These are phyloP conservation scores for Ampelomyces quisqualis DNA, from an alignment of 2,329 filamentous ascomycete species.

Conservation along the genomic window DNA sequence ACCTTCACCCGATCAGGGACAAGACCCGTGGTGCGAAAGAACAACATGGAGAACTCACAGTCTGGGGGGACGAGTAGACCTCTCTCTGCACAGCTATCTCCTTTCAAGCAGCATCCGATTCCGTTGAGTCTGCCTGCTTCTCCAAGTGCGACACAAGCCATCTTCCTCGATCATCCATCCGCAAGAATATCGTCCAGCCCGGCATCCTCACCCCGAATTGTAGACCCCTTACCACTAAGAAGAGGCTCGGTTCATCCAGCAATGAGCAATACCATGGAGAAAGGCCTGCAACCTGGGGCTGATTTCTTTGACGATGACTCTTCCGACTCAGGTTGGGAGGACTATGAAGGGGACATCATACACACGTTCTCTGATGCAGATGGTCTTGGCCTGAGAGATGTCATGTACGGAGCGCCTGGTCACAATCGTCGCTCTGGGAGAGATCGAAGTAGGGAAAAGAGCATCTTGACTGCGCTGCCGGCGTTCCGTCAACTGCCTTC, in stretches of 20 bases:
- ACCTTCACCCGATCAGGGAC: background rate
- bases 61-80: background rate
- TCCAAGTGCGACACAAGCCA: conserved; percentile 18
- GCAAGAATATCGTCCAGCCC: conserved; percentile 32
- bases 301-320: conserved; percentile 35
- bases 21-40: background rate
- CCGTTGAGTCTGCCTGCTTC: conserved; percentile 9
- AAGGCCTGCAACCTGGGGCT: conserved; percentile 17
- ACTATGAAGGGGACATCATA: conserved; percentile 20
- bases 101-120: conserved; percentile 14
- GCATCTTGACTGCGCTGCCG: conserved; percentile 18
- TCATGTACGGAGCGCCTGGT: conserved; percentile 3
- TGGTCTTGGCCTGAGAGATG: conserved; percentile 6
- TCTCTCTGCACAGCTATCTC: conserved; percentile 5
- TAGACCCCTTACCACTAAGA: conserved; percentile 22
- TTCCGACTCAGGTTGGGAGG: conserved; percentile 28
- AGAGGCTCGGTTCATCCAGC: conserved; percentile 27
- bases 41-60: conserved; percentile 9
- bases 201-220: conserved; percentile 31
- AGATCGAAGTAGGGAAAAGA: conserved; percentile 16
- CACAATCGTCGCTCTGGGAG: conserved; percentile 1
- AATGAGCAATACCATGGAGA: conserved; percentile 27
- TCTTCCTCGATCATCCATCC: conserved; percentile 28
- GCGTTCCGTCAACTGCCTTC: conserved; percentile 12
- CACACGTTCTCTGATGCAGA: conserved; percentile 12